Percentiles rank a stretch among this genome's conserved stretches.
These are phyloP conservation scores for Stropharia rugosoannulata DNA, from an alignment of 768 basidiomycete species.

Conservation along the genomic window DNA sequence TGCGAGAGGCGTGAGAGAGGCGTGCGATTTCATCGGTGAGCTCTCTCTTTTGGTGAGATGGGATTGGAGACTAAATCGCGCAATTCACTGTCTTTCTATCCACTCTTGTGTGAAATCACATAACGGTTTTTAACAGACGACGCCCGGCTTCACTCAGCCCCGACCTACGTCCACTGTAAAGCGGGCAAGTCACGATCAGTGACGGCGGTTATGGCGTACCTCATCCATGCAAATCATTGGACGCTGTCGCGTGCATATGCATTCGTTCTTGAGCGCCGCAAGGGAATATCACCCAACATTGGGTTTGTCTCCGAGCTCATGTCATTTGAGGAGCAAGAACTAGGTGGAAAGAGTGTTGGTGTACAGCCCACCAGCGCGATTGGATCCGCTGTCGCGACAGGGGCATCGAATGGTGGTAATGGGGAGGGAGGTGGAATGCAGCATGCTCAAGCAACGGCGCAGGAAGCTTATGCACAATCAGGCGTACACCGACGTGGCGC, in stretches of 20 bases:
- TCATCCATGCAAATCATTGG: conserved; percentile 98
- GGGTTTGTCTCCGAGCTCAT: conserved; percentile 97
- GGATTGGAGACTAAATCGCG: not conserved
- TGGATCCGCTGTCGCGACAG: not conserved
- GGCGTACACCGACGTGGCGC: conserved; percentile 46
- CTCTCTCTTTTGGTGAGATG: conserved; percentile 8
- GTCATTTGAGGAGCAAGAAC: conserved; percentile 91
- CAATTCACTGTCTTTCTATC: not conserved
- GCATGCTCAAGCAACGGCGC: conserved; percentile 3
- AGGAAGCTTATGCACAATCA: conserved; percentile 28
- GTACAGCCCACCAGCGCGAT: conserved; percentile 42
- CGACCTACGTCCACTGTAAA: conserved; percentile 95
- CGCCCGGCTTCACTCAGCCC: conserved; percentile 82
- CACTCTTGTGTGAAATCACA: not conserved
- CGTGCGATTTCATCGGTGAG: conserved; percentile 86
- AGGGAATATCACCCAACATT: conserved; percentile 95
- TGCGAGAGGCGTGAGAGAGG: conserved; percentile 74
- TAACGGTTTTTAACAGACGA: conserved; percentile 61
- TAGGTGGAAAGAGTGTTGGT: conserved; percentile 74
- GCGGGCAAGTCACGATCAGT: conserved; percentile 95
- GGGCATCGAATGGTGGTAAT: conserved; percentile 4
- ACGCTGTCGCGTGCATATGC: conserved; percentile 88
- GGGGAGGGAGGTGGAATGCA: conserved; percentile 19
- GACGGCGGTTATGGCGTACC: conserved; percentile 95
- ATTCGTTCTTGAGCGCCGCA: conserved; percentile 89